phyloP scores from a whole-genome alignment of 192 early-diverging fungal species.

The Gigaspora rosea region DNA sequence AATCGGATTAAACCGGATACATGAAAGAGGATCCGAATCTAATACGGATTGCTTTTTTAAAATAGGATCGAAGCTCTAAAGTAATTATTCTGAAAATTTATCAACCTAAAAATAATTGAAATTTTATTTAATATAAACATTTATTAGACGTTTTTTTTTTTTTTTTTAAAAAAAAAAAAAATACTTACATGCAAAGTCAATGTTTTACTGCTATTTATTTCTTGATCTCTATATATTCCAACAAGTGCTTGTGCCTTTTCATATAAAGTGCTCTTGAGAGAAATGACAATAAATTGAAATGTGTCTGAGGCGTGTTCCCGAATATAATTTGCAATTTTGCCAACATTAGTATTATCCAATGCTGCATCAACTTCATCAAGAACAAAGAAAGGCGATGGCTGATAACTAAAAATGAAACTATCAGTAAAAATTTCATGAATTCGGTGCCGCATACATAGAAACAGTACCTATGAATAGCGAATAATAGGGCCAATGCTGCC shows the following conservation, averaged over 20 bases:
- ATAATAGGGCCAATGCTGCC: conserved; percentile 92
- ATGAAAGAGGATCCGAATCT: no score
- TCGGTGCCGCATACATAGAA: no score
- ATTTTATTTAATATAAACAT: no score
- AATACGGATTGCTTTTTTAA: no score
- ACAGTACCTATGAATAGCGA: conserved; percentile 85
- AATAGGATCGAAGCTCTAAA: no score
- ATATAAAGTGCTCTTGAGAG: conserved; percentile 92
- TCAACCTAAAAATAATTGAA: no score
- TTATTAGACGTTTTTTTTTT: no score
- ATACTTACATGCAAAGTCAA: conserved; percentile 68
- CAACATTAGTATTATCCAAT: conserved; percentile 95
- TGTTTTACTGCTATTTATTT: conserved; percentile 77
- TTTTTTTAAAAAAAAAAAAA: conserved; percentile 3
- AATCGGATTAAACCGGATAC: no score
- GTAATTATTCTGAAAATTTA: no score
- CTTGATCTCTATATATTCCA: conserved; percentile 94
- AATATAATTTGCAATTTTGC: conserved; percentile 89
- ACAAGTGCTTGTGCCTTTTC: conserved; percentile 92
- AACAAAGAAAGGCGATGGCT: conserved; percentile 98
- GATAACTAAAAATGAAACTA: conserved; percentile 57
- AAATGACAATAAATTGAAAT: conserved; percentile 98
- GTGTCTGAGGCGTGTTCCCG: conserved; percentile 64
- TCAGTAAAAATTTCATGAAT: no score
- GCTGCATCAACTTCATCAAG: conserved; percentile 99